Evolutionary conservation across 768 basidiomycete genomes (phyloP).

Genomic region (Amylocystis lapponica): DNA sequence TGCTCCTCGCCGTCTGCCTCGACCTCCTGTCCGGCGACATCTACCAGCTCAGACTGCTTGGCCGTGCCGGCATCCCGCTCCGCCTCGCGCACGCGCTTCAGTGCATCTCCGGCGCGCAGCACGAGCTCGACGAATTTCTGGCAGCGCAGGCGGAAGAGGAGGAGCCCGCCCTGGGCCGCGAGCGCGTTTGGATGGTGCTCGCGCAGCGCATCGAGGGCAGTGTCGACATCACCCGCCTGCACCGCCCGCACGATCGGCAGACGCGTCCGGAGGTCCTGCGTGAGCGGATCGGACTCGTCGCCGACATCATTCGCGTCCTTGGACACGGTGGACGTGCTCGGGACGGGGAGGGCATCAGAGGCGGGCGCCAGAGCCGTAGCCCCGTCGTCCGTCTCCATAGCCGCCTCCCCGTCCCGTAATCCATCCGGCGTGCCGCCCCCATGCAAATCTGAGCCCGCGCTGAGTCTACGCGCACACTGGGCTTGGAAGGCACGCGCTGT

Average conservation of each 20-base stretch:
- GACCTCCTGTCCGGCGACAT: conserved; percentile 27
- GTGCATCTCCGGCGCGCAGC: conserved; percentile 61
- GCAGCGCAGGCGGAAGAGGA: conserved; percentile 79
- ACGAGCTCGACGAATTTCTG: conserved; percentile 83
- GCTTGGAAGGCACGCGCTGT: conserved; percentile 64
- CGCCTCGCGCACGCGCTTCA: conserved; percentile 51
- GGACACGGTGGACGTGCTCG: neutral
- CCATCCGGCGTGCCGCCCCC: too few relatives aligned
- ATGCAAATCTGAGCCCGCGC: too few relatives aligned
- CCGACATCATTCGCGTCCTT: conserved; percentile 1
- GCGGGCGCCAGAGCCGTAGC: too few relatives aligned
- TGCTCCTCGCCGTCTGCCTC: conserved; percentile 35
- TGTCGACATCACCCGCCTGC: conserved; percentile 63
- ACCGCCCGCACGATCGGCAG: conserved; percentile 70
- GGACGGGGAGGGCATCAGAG: too few relatives aligned
- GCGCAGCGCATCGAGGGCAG: conserved; percentile 51
- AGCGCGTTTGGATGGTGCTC: conserved; percentile 59
- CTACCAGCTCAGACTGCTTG: conserved; percentile 3
- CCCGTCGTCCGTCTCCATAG: conserved; percentile 13
- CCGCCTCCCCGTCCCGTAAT: conserved; percentile 12
- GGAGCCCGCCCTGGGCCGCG: conserved; percentile 58
- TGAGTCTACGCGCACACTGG: conserved; percentile 31
- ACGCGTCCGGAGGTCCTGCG: conserved; percentile 56
- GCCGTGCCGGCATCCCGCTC: conserved; percentile 25
- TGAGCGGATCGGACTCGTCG: conserved; percentile 27